Conservation (phyloP, 139 green algal genomes). For the Tetradesmus obliquus region DNA sequence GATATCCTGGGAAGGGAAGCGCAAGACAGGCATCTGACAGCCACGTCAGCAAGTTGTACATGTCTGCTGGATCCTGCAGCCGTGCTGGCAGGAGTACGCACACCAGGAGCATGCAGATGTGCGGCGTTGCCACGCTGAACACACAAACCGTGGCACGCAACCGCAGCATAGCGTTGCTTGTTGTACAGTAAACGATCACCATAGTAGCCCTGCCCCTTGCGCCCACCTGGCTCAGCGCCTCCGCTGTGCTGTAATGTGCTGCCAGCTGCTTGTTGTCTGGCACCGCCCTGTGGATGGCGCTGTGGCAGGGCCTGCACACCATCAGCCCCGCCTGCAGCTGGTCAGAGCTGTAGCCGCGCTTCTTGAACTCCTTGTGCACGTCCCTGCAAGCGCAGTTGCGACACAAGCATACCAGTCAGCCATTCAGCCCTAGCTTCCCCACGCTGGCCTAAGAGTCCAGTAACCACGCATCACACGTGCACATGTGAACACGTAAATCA, state of each 20-base stretch:
- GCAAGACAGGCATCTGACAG: not conserved
- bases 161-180: not conserved
- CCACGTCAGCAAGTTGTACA: not conserved
- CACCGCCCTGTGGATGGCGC: slow-evolving; percentile 38
- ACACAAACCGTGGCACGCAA: not conserved
- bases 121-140: not conserved
- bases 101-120: not conserved
- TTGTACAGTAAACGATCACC: not conserved
- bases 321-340: slow-evolving; percentile 44
- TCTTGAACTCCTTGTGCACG: slow-evolving; percentile 49
- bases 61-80: not conserved
- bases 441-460: not conserved
- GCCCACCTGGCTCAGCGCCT: slow-evolving; percentile 16
- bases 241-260: slow-evolving; percentile 1
- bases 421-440: not conserved
- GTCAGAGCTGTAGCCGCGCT: not conserved
- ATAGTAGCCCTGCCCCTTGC: not conserved
- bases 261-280: slow-evolving; percentile 48
- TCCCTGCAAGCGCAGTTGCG: slow-evolving; percentile 27
- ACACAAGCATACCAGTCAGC: not conserved
- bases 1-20: not conserved
- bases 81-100: not conserved
- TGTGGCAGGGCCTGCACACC: slow-evolving; percentile 49
- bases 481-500: not conserved
- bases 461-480: not conserved